Evolutionary conservation across 2,329 filamentous ascomycete genomes (phyloP).

Genomic region (Nannizzia gypsea): DNA sequence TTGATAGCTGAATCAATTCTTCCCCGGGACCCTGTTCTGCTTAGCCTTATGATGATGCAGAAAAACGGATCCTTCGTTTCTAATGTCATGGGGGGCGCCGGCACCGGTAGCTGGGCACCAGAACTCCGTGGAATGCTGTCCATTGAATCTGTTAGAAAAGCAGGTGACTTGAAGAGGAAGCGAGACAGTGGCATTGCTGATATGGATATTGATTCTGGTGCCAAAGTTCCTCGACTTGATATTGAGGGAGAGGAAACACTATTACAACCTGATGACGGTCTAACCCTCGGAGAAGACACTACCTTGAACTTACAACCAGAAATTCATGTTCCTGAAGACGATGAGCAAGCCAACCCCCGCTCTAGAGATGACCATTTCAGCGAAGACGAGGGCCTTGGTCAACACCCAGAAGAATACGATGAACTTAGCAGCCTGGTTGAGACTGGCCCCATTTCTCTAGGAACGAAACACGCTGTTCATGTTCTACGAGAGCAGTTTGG

Average conservation of each 20-base stretch:
- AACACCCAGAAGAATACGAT: slow-evolving; percentile 55
- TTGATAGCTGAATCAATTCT: slow-evolving; percentile 72
- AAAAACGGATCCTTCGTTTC: slow-evolving; percentile 82
- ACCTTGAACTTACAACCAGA: slow-evolving; percentile 41
- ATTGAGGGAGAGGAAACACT: slow-evolving; percentile 55
- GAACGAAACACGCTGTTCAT: slow-evolving; percentile 92
- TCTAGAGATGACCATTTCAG: slow-evolving; percentile 28
- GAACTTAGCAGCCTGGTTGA: slow-evolving; percentile 68
- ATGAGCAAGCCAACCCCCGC: slow-evolving; percentile 29
- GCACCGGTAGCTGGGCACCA: slow-evolving; percentile 72
- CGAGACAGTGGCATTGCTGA: slow-evolving; percentile 78
- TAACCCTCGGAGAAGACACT: slow-evolving; percentile 39
- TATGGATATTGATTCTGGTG: slow-evolving; percentile 55
- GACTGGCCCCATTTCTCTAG: slow-evolving; percentile 73
- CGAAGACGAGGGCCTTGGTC: slow-evolving; percentile 37
- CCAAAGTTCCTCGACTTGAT: slow-evolving; percentile 51
- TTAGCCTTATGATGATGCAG: slow-evolving; percentile 85
- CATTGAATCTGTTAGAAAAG: slow-evolving; percentile 62
- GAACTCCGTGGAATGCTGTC: slow-evolving; percentile 90
- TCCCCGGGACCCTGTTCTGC: slow-evolving; percentile 71
- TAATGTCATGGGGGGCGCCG: slow-evolving; percentile 70
- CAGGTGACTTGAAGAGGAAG: slow-evolving; percentile 83
- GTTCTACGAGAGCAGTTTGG: slow-evolving; percentile 83
- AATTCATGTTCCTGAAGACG: slow-evolving; percentile 54
- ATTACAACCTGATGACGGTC: slow-evolving; percentile 38